phyloP scores from a whole-genome alignment of 169 alveolate genomes.

The Toxoplasma gondii region DNA sequence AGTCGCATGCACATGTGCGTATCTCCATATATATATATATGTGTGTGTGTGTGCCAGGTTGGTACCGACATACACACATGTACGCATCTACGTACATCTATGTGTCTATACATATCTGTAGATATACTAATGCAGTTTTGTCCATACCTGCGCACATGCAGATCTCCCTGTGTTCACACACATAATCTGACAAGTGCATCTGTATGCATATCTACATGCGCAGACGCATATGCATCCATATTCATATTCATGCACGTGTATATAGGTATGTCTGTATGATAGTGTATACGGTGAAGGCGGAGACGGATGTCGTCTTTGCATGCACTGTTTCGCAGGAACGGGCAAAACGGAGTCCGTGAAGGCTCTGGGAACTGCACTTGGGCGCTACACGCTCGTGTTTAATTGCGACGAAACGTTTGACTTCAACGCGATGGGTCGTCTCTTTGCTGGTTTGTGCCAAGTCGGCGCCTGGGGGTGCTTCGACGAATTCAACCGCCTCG shows the following conservation, averaged over 20 bases:
- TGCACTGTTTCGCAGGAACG: conserved; percentile 91
- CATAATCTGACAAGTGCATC: not conserved
- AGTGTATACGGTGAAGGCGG: not conserved
- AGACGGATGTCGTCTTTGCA: not conserved
- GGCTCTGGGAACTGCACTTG: conserved; percentile 96
- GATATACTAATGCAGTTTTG: too few species aligned
- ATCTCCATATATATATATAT: too few species aligned
- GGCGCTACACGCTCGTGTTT: conserved; percentile 95
- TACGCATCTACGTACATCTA: too few species aligned
- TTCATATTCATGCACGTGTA: not conserved
- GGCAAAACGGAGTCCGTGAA: conserved; percentile 99
- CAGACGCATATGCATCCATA: not conserved
- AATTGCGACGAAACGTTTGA: conserved; percentile 99
- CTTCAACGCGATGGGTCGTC: conserved; percentile 96
- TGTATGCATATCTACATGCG: not conserved
- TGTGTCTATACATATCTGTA: too few species aligned
- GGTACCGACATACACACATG: too few species aligned
- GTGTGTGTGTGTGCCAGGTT: too few species aligned
- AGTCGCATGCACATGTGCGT: too few species aligned
- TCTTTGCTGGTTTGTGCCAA: conserved; percentile 91
- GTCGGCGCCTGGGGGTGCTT: conserved; percentile 99
- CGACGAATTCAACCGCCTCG: conserved; percentile 96
- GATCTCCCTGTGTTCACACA: too few species aligned
- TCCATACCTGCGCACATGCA: too few species aligned
- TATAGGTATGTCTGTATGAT: not conserved